Base-by-base conservation (phyloP, 2,329 filamentous ascomycete genomes). In the Cladosporium sphaerospermum region DNA sequence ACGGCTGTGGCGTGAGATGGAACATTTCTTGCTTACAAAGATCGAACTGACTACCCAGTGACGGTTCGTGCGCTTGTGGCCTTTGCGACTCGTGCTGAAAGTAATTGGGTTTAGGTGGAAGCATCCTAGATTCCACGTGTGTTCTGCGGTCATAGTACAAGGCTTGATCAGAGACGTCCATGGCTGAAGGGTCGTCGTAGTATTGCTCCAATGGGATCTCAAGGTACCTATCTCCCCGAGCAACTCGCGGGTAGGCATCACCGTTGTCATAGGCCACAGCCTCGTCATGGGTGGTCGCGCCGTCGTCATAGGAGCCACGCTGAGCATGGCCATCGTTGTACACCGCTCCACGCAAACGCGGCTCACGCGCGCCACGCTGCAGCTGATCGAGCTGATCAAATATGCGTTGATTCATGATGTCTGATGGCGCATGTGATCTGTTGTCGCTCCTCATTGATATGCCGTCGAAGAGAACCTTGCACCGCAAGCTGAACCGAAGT, bases 311-410 rank as follows among this genome's bases (percentile, higher is more conserved):
- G 5, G 16, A 9, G 31, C 47, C 51, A 37, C 59, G 51, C 7
- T 23, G 51, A 39, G 46, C 36, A 40, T 39, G 44, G 53, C 40
- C 45, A 28, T 43, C 37, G 23, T 55, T 9, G 28, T 51, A 50
- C 32, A 36, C 44, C 10, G 52, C 43, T 14, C 42, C 28, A 14
- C 39, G 13, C 5, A 40, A 43, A 18, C 14, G 52, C 14, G 19
- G 52, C 40, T 54, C 32, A 11, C 56, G 57, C 9, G 60, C 57
- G 9, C 58, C 58, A 10, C 56, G 54, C 45, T 62, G 54, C 40
- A 65, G 58, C 54, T 44, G 36, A 44, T 67, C 61, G 13, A 66
- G 55, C 55, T 59, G 62, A n/a, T 60, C 59, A 56, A 65, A 61
- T 47, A 64, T 56, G 42, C 41, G 49, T 16, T 63, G 54, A 28